phyloP scores from a whole-genome alignment of 345 rosid species.

The Aquilaria yunnanensis region DNA sequence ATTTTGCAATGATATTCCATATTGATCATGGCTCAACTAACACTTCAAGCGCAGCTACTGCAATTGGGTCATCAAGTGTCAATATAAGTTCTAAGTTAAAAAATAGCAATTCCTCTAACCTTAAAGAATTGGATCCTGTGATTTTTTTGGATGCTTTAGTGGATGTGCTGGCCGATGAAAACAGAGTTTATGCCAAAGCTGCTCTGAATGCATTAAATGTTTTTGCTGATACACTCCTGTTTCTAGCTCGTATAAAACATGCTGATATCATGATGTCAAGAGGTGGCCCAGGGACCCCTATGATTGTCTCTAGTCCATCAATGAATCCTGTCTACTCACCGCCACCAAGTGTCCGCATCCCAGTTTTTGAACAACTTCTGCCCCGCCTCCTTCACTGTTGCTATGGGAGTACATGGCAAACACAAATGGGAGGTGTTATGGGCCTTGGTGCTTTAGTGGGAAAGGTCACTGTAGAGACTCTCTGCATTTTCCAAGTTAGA shows the following conservation, averaged over 20 bases:
- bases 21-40: slow-evolving; percentile 51
- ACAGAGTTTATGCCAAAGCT: slow-evolving; percentile 89
- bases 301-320: slow-evolving; percentile 98
- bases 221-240: slow-evolving; percentile 83
- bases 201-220: slow-evolving; percentile 74
- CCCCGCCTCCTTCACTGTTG: slow-evolving; percentile 98
- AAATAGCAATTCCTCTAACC: slow-evolving; percentile 45
- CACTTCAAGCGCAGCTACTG: slow-evolving; percentile 42
- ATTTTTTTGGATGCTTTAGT: slow-evolving; percentile 91
- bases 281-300: slow-evolving; percentile 92
- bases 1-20: slow-evolving; percentile 90
- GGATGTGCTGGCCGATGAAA: slow-evolving; percentile 90
- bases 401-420: slow-evolving; percentile 97
- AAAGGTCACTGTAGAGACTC: slow-evolving; percentile 91
- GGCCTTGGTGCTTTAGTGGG: slow-evolving; percentile 97
- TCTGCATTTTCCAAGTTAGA: slow-evolving; percentile 84
- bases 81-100: slow-evolving; percentile 53
- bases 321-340: slow-evolving; percentile 98
- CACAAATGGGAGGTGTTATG: slow-evolving; percentile 99
- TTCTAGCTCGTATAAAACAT: slow-evolving; percentile 93
- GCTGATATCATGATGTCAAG: slow-evolving; percentile 74
- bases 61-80: slow-evolving; percentile 43
- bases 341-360: slow-evolving; percentile 84
- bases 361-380: slow-evolving; percentile 94
- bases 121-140: slow-evolving; percentile 89